Percentiles rank a stretch among this genome's conserved stretches.
These are phyloP conservation scores for Collybia sordida DNA, from an alignment of 768 basidiomycete species.

Conservation along the genomic window DNA sequence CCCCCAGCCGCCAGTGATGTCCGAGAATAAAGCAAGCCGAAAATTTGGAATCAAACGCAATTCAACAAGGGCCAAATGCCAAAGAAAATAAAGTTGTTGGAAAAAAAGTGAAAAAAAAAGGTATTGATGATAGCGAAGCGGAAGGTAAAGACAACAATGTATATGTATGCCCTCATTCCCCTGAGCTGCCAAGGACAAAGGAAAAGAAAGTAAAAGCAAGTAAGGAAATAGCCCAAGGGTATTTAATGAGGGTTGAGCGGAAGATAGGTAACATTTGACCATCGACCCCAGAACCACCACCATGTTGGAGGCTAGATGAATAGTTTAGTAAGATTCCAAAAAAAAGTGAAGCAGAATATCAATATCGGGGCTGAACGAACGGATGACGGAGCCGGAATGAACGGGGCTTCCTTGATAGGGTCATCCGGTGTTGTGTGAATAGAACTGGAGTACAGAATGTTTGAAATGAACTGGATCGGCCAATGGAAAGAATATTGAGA, in stretches of 20 bases:
- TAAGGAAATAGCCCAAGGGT: constrained; percentile 6
- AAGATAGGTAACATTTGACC: constrained; percentile 7
- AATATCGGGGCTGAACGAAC: too few relatives aligned
- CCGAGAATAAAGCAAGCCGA: not conserved
- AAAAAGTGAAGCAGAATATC: not conserved
- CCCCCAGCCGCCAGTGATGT: too few relatives aligned
- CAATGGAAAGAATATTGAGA: too few relatives aligned
- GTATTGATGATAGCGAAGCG: constrained; percentile 13
- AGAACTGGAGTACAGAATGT: too few relatives aligned
- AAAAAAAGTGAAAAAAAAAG: constrained; percentile 5
- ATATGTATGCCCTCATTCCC: constrained; percentile 1
- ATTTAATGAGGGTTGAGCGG: constrained; percentile 20
- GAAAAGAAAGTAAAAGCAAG: not conserved
- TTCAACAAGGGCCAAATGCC: too few relatives aligned
- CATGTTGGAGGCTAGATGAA: too few relatives aligned
- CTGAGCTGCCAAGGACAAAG: not conserved
- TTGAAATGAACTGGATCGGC: too few relatives aligned
- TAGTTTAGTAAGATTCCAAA: constrained; percentile 3
- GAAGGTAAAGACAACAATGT: not conserved
- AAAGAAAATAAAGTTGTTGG: constrained; percentile 6
- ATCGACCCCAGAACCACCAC: constrained; percentile 9
- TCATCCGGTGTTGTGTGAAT: too few relatives aligned
- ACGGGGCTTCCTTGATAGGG: too few relatives aligned
- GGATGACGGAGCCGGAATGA: too few relatives aligned
- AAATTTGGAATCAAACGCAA: too few relatives aligned